Evolutionary conservation across 108 stramenopile species (phyloP), one percentile per base, ranked within the genome.

Genomic region (Parmales sp.): DNA sequence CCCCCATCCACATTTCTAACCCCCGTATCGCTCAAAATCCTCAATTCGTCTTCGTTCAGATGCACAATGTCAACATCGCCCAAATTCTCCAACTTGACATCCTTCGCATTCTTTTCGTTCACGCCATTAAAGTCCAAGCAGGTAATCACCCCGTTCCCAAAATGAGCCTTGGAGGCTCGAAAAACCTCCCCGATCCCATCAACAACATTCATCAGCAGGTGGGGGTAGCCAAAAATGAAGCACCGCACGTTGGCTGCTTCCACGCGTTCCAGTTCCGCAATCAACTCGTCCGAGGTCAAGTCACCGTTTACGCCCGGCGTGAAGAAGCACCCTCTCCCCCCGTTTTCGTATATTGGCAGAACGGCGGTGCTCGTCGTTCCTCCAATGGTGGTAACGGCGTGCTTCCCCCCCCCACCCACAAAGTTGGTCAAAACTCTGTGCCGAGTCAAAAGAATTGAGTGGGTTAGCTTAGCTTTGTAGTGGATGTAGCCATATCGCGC

Each of bases 281-380:
- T 0, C 5, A 37, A 1, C 0, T 37, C 37, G 23, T 31, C 28
- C 16, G 5, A 16, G 26, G 6, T 26, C 23, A 29, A 23, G 11
- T 1, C 54, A 16, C 1, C 54, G 64, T 65, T 65, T 8, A 39
- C 64, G 39, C 64, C 64, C 13, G 38, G 5, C 1, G 5, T 18
- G 64, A 39, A 65, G n/a, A 9, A 65, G 37, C 64, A 65, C 25
- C 64, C 64, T 22, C 64, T 19, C 2, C 38, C 37, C 6, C 63
- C 63, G 0, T 38, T 0, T 0, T 3, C 0, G 16, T 39, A 65
- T 11, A 65, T 37, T 20, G 64, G 64, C 2, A 65, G 38, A 5
- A 65, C 37, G 0, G 64, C 64, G 64, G 39, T 38, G 39, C 23
- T 39, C 64, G 19, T 39, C 0, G 38, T 1, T 0, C 28, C 19